phyloP scores from a whole-genome alignment of 352 stramenopile species.

The Globisporangium viniferum region DNA sequence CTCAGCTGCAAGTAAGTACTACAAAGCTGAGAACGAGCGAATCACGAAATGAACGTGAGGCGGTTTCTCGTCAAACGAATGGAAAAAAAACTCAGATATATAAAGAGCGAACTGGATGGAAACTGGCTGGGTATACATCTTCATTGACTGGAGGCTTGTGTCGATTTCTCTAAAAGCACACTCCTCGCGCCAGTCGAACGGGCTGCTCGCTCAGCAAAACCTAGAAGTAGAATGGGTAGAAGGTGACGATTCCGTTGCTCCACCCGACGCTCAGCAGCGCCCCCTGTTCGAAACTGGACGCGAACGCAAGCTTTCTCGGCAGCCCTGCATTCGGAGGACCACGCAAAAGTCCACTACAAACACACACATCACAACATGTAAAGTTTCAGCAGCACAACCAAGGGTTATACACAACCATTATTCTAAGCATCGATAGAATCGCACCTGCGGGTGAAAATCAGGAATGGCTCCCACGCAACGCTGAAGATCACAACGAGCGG shows the following conservation, averaged over 20 bases:
- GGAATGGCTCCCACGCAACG: conserved; percentile 63
- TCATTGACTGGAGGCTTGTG: not conserved
- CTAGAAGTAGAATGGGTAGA: conserved; percentile 79
- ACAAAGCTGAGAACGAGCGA: too few species aligned
- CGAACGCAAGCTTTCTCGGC: conserved; percentile 56
- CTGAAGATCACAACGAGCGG: conserved; percentile 70
- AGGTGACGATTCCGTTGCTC: conserved; percentile 76
- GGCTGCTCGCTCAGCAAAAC: conserved; percentile 7
- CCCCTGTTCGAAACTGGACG: conserved; percentile 64
- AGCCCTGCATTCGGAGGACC: conserved; percentile 57
- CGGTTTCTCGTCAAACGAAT: not conserved
- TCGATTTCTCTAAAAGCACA: not conserved
- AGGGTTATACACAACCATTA: not conserved
- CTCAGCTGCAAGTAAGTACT: too few species aligned
- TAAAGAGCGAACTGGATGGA: not conserved
- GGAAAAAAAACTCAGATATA: not conserved
- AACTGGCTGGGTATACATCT: not conserved
- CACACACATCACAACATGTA: not conserved
- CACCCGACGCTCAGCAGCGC: conserved; percentile 68
- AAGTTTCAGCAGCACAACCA: not conserved
- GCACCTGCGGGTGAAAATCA: conserved; percentile 72
- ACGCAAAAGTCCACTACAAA: conserved; percentile 42
- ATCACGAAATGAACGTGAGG: not conserved
- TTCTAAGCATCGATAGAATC: not conserved
- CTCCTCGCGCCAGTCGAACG: not conserved